Conservation (phyloP, 345 rosid species). For the Lumnitzera racemosa region DNA sequence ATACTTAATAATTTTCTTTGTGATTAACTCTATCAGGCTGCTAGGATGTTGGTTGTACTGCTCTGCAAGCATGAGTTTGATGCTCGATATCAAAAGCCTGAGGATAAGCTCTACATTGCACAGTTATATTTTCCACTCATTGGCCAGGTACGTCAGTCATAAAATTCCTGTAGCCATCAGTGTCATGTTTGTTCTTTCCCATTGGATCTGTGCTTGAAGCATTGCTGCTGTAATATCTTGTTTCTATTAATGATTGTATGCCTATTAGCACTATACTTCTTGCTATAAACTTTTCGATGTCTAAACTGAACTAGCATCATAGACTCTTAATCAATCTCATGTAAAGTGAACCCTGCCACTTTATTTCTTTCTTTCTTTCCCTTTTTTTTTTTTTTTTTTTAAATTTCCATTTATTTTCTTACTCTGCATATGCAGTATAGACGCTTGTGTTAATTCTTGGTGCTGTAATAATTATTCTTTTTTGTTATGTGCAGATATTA, state of each 20-base stretch:
- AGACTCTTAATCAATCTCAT: too few relatives aligned
- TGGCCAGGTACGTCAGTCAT: conserved; percentile 56
- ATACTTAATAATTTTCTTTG: conserved; percentile 11
- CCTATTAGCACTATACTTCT: too few relatives aligned
- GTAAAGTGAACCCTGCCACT: too few relatives aligned
- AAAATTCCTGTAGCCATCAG: background rate
- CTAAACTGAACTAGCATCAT: too few relatives aligned
- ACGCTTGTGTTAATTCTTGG: background rate
- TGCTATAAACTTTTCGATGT: too few relatives aligned
- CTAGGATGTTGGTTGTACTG: conserved; percentile 84
- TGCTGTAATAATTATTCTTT: conserved; percentile 7
- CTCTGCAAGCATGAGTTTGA: conserved; percentile 97
- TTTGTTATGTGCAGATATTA: conserved; percentile 63
- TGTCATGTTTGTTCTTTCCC: background rate
- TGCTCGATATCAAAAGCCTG: conserved; percentile 95
- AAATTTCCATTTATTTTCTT: too few relatives aligned
- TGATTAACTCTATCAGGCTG: conserved; percentile 53
- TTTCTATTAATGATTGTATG: background rate
- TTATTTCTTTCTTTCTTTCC: too few relatives aligned
- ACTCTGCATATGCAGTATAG: background rate
- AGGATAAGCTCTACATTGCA: conserved; percentile 95
- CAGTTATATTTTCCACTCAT: conserved; percentile 91
- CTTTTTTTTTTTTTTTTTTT: too few relatives aligned
- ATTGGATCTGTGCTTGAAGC: too few relatives aligned
- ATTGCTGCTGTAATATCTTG: background rate